Evolutionary conservation across 331 rosid genomes (phyloP).

Genomic region (Saraca asoca): DNA sequence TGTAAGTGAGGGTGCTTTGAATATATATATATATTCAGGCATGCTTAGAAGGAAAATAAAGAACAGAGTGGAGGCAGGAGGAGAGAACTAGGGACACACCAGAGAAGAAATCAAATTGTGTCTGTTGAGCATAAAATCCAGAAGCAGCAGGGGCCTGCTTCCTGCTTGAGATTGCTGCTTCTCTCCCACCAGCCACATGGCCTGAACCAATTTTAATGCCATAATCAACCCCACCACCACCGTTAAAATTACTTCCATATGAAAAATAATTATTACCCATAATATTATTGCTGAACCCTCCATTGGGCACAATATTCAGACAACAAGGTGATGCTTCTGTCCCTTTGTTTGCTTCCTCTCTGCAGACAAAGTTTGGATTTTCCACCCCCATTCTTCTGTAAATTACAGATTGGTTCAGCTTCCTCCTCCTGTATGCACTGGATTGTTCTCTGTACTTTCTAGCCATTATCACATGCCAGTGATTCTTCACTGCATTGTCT

Average conservation of each 20-base stretch:
- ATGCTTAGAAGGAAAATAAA: too few species aligned
- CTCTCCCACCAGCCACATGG: conserved; percentile 46
- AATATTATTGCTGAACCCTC: conserved; percentile 25
- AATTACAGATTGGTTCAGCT: conserved; percentile 52
- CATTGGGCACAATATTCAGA: conserved; percentile 35
- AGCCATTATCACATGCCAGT: conserved; percentile 99
- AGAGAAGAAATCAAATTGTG: conserved; percentile 55
- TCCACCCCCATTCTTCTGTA: conserved; percentile 52
- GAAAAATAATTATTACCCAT: conserved; percentile 31
- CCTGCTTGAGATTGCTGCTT: conserved; percentile 42
- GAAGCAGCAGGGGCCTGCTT: conserved; percentile 34
- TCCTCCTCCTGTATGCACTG: conserved; percentile 76
- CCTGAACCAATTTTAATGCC: conserved; percentile 37
- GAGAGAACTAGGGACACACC: conserved; percentile 43
- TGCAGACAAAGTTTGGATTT: conserved; percentile 41
- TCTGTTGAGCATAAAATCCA: conserved; percentile 44
- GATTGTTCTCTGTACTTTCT: conserved; percentile 87
- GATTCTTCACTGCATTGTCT: conserved; percentile 94
- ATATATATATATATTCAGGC: too few species aligned
- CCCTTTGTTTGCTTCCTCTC: conserved; percentile 27
- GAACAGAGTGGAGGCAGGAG: not conserved
- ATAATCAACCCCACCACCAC: conserved; percentile 43
- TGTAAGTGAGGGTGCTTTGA: too few species aligned
- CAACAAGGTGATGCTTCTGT: conserved; percentile 33
- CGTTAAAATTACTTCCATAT: conserved; percentile 23